phyloP scores from a whole-genome alignment of 2,329 filamentous ascomycete species.

The Alternaria viburni region DNA sequence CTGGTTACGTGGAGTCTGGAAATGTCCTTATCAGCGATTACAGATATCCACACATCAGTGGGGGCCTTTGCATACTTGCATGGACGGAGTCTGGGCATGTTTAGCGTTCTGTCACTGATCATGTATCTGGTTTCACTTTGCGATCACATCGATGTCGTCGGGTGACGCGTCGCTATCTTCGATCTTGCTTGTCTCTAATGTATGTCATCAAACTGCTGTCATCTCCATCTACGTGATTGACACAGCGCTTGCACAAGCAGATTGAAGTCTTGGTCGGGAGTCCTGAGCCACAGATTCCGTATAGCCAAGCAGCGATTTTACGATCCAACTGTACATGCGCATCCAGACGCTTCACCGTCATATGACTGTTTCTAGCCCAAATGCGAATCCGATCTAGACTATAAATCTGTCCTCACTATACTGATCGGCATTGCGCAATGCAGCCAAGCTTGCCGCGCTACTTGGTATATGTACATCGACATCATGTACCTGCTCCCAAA shows the following conservation, averaged over 20 bases:
- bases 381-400: neutral
- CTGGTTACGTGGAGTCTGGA: neutral
- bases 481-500: constrained; percentile 7
- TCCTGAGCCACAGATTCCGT: neutral
- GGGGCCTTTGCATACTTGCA: constrained; percentile 8
- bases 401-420: constrained; percentile 3
- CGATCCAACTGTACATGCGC: neutral
- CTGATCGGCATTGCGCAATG: constrained; percentile 13
- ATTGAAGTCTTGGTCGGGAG: neutral
- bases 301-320: neutral
- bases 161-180: neutral
- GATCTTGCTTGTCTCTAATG: neutral
- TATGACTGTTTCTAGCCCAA: neutral
- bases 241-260: neutral
- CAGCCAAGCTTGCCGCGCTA: constrained; percentile 13
- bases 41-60: constrained; percentile 4
- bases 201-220: neutral
- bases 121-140: neutral
- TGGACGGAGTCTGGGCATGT: constrained; percentile 14
- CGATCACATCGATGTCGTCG: neutral
- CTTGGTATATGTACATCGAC: constrained; percentile 13
- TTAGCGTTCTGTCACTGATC: constrained; percentile 3
- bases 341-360: neutral
- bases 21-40: constrained; percentile 7
- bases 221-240: neutral